Conservation (phyloP, 2,329 filamentous ascomycete species). For the Fusarium albidum region DNA sequence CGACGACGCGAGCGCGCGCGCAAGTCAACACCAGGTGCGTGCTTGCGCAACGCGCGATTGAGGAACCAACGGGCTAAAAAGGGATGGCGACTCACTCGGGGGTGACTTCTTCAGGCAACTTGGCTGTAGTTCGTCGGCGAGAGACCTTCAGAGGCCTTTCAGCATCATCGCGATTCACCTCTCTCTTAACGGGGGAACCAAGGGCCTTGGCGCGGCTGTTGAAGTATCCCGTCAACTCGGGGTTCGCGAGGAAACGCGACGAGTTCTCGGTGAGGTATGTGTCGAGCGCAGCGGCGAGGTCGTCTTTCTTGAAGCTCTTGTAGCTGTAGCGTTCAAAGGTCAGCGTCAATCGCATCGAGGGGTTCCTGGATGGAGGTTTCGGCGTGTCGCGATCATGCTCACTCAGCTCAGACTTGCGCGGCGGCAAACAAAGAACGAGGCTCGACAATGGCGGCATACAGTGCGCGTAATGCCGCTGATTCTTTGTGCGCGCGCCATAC, state of each 20-base stretch:
- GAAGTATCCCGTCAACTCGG: slow-evolving; percentile 78
- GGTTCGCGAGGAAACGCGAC: slow-evolving; percentile 68
- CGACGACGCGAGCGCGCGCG: slow-evolving; percentile 6
- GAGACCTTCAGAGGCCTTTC: slow-evolving; percentile 54
- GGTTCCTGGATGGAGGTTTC: slow-evolving; percentile 13
- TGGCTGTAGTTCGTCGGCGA: slow-evolving; percentile 53
- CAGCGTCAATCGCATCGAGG: slow-evolving; percentile 26
- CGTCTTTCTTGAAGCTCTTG: slow-evolving; percentile 77
- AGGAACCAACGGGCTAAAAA: neutral
- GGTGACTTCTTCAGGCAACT: slow-evolving; percentile 55
- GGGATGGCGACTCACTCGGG: slow-evolving; percentile 51
- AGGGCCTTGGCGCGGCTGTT: slow-evolving; percentile 67
- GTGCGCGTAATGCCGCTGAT: slow-evolving; percentile 12
- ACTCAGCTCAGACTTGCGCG: slow-evolving; percentile 13
- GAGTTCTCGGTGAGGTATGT: slow-evolving; percentile 76
- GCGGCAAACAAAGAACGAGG: slow-evolving; percentile 31
- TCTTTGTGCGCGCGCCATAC: neutral
- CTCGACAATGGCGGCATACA: slow-evolving; percentile 1
- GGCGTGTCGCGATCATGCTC: slow-evolving; percentile 34
- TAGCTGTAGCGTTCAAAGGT: slow-evolving; percentile 57
- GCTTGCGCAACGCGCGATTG: slow-evolving; percentile 21
- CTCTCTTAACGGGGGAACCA: slow-evolving; percentile 69
- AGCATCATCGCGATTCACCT: slow-evolving; percentile 49
- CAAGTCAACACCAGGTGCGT: slow-evolving; percentile 10
- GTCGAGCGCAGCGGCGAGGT: slow-evolving; percentile 80